These are phyloP conservation scores for Cercospora janseana DNA, from an alignment of 2,329 filamentous ascomycete species.

Conservation along the genomic window DNA sequence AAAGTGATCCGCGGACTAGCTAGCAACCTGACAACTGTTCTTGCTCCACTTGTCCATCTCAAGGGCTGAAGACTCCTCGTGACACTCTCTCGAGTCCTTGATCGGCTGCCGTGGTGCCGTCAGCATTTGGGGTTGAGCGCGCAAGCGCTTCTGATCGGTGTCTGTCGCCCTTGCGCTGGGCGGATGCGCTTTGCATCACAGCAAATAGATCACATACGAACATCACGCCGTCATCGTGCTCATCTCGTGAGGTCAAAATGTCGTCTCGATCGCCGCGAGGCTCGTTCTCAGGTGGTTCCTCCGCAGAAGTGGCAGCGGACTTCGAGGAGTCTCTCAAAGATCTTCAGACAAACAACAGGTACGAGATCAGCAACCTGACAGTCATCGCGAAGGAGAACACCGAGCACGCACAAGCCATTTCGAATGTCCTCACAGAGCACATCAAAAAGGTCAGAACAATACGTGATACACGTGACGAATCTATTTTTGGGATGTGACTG, in stretches of 20 bases:
- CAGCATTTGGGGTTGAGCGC: conserved; percentile 5
- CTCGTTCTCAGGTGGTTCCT: conserved; percentile 47
- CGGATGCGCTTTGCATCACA: conserved; percentile 13
- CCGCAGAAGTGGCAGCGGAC: conserved; percentile 89
- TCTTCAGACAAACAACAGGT: conserved; percentile 83
- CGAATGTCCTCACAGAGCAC: conserved; percentile 84
- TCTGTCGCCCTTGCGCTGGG: not conserved
- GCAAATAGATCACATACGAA: conserved; percentile 28
- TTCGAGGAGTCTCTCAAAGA: conserved; percentile 92
- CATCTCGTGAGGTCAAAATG: conserved; percentile 50
- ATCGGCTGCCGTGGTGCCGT: conserved; percentile 1
- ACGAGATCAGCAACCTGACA: conserved; percentile 95
- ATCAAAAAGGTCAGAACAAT: conserved; percentile 78
- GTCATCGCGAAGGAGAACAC: conserved; percentile 97
- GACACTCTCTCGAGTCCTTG: conserved; percentile 4
- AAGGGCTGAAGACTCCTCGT: conserved; percentile 18
- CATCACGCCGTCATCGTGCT: conserved; percentile 26
- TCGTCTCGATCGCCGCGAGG: conserved; percentile 47
- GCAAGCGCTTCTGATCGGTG: conserved; percentile 5
- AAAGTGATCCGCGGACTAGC: conserved; percentile 38
- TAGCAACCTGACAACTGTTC: conserved; percentile 45
- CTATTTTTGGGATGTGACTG: conserved; percentile 36
- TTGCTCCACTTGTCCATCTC: conserved; percentile 28
- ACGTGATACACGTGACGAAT: conserved; percentile 25
- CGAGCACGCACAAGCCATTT: conserved; percentile 90